Conservation (phyloP, 441 rosid species). For the Capsella rubella region DNA sequence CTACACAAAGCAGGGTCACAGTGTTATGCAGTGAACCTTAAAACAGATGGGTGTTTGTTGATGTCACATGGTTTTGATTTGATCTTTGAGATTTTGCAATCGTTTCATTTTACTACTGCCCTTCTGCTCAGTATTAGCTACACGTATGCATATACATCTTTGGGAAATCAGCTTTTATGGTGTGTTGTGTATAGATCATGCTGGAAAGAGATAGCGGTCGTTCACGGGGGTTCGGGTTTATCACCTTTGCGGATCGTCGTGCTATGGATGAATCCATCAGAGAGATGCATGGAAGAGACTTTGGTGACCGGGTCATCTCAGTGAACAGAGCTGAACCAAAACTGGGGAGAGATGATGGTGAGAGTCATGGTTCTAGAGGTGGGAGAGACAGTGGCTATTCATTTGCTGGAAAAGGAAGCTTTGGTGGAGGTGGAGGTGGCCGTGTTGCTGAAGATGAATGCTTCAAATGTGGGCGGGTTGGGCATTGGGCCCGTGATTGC, state of each 20-base stretch:
- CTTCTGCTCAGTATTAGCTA: slow-evolving; percentile 35
- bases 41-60: slow-evolving; percentile 34
- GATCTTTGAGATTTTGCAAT: slow-evolving; percentile 39
- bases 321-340: slow-evolving; percentile 99
- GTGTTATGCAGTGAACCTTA: slow-evolving; percentile 27
- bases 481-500: slow-evolving; percentile 99
- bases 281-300: slow-evolving; percentile 94
- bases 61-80: slow-evolving; percentile 31
- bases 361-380: slow-evolving; percentile 79
- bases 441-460: slow-evolving; percentile 86
- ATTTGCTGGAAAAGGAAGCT: slow-evolving; percentile 42
- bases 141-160: slow-evolving; percentile 36
- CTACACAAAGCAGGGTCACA: slow-evolving; percentile 29
- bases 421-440: slow-evolving; percentile 68
- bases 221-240: slow-evolving; percentile 96
- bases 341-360: slow-evolving; percentile 73
- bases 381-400: slow-evolving; percentile 75
- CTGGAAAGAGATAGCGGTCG: slow-evolving; percentile 96
- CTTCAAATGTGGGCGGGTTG: slow-evolving; percentile 90
- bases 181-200: slow-evolving; percentile 80
- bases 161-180: slow-evolving; percentile 49
- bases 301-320: slow-evolving; percentile 87
- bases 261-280: slow-evolving; percentile 96
- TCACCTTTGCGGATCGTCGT: slow-evolving; percentile 91
- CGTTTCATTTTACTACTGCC: slow-evolving; percentile 35